A percentile compares a stretch with the other conserved stretches of the same genome.
These are phyloP conservation scores for Pestalotiopsis sp. DNA, from an alignment of 2,329 filamentous ascomycete genomes.

Conservation along the genomic window DNA sequence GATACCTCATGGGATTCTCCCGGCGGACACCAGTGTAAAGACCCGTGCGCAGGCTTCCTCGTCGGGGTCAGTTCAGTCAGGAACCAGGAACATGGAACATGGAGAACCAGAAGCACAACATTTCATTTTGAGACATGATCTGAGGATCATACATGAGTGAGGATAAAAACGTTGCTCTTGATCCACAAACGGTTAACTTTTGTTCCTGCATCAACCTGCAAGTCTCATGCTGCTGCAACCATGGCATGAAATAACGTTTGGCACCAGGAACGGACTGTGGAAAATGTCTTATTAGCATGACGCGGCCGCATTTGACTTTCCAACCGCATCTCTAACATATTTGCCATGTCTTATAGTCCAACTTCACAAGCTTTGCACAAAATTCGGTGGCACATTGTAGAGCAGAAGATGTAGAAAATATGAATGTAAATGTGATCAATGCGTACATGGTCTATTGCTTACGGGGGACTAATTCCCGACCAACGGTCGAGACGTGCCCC, in stretches of 20 bases:
- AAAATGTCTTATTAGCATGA: not conserved
- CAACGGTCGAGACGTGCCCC: not conserved
- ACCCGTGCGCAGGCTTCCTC: not conserved
- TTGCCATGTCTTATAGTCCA: not conserved
- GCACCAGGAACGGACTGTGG: not conserved
- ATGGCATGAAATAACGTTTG: not conserved
- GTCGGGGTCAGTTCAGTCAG: not conserved
- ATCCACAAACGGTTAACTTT: not conserved
- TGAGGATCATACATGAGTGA: not conserved
- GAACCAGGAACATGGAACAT: not conserved
- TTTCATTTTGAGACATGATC: not conserved
- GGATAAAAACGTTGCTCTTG: not conserved
- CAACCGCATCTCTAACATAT: not conserved
- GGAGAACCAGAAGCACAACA: not conserved
- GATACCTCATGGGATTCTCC: not conserved
- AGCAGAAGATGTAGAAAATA: not conserved
- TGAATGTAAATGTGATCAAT: not conserved
- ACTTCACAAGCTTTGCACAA: not conserved
- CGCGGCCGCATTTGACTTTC: not conserved
- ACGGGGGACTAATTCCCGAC: constrained; percentile 6
- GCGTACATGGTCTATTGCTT: constrained; percentile 7
- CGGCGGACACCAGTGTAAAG: not conserved
- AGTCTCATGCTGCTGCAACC: not conserved
- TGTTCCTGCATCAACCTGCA: not conserved
- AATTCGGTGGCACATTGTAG: not conserved